A percentile compares a stretch with the other conserved stretches of the same genome.
phyloP scores from a whole-genome alignment of 306 rosid genomes.

The Cucumis melo region DNA sequence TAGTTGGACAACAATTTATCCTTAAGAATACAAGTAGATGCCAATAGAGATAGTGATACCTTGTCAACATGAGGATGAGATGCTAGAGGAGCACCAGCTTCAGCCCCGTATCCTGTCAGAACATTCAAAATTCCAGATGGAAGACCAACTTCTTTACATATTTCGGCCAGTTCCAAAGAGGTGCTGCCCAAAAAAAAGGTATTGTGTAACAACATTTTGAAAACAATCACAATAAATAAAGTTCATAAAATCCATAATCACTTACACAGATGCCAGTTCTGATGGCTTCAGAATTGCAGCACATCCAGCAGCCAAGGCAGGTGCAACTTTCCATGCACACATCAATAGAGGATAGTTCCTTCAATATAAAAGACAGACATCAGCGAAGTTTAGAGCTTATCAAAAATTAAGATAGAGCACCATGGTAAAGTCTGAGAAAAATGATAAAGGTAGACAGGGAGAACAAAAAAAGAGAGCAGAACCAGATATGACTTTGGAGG shows the following conservation, averaged over 20 bases:
- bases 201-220: background rate
- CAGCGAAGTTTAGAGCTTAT: background rate
- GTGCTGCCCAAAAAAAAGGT: slow-evolving; percentile 33
- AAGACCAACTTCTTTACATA: slow-evolving; percentile 74
- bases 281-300: slow-evolving; percentile 96
- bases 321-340: slow-evolving; percentile 98
- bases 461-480: background rate
- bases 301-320: slow-evolving; percentile 97
- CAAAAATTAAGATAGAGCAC: background rate
- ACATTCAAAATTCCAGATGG: slow-evolving; percentile 74
- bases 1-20: background rate
- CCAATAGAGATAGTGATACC: slow-evolving; percentile 22
- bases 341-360: slow-evolving; percentile 91
- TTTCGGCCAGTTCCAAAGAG: slow-evolving; percentile 72
- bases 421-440: background rate
- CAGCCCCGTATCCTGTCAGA: slow-evolving; percentile 81
- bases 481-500: background rate
- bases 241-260: slow-evolving; percentile 11
- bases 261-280: slow-evolving; percentile 86
- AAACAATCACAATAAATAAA: slow-evolving; percentile 8
- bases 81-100: slow-evolving; percentile 97
- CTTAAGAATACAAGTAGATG: background rate
- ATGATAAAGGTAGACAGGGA: background rate
- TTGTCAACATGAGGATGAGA: slow-evolving; percentile 86
- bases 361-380: slow-evolving; percentile 12